These are phyloP conservation scores for Aspergillus pseudoviridinutans DNA, from an alignment of 2,329 filamentous ascomycete genomes.

Conservation along the genomic window DNA sequence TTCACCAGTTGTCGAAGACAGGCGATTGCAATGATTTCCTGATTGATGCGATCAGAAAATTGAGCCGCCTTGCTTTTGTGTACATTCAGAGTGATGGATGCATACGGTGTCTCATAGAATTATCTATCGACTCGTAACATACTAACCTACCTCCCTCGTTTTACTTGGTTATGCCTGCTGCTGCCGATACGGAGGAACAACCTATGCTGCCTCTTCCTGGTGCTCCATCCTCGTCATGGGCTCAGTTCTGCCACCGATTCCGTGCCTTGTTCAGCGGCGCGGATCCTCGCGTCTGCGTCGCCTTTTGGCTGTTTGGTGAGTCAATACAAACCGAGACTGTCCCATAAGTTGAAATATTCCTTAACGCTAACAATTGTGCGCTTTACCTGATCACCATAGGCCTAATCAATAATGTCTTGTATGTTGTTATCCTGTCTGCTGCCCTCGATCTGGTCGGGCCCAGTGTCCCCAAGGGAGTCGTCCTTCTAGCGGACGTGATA, in stretches of 20 bases:
- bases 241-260: conserved; percentile 65
- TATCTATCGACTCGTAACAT: neutral
- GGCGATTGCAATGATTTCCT: neutral
- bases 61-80: neutral
- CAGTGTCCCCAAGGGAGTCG: conserved; percentile 79
- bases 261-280: conserved; percentile 60
- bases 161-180: conserved; percentile 22
- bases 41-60: neutral
- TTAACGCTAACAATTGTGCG: conserved; percentile 3
- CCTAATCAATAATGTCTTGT: conserved; percentile 94
- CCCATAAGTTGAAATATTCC: neutral
- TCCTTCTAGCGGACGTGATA: conserved; percentile 87
- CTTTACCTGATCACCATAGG: conserved; percentile 47
- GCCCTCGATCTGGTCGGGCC: conserved; percentile 93
- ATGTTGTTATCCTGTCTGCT: conserved; percentile 92
- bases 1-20: neutral
- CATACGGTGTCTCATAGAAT: neutral
- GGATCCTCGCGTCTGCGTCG: conserved; percentile 67
- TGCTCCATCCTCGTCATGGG: conserved; percentile 64
- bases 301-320: conserved; percentile 93
- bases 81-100: neutral
- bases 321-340: neutral
- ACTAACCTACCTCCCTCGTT: neutral
- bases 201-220: conserved; percentile 53
- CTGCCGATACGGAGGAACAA: conserved; percentile 18